Evolutionary conservation across 2,329 filamentous ascomycete species (phyloP), one percentile per base, ranked within the genome.

Genomic region (Diaporthe vaccinii): DNA sequence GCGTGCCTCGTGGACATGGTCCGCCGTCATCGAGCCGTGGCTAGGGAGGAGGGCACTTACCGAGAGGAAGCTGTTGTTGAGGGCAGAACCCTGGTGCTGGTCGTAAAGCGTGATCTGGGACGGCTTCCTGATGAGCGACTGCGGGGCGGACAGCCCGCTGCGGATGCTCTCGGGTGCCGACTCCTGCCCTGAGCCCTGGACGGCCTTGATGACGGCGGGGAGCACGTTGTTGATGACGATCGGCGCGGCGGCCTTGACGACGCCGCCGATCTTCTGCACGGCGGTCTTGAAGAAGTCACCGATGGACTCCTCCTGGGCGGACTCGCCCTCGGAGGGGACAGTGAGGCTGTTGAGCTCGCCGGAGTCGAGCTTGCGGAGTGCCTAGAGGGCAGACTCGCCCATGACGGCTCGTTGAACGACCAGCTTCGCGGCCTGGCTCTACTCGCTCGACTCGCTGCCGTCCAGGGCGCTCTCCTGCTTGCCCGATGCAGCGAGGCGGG

Each of bases 41-140:
- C 55, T 58, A 58, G 55, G 55, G 55, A 58, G 55, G 28, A 58
- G 55, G 8, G 55, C 55, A 58, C 55, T 58, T 58, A 34, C 55
- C 20, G 55, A 20, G 17, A 58, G 55, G 55, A 20, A 58, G 55
- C 55, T 15, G 7, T 34, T 7, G 28, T 36, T 58, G 7, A 1
- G 28, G 28, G 55, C 9, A 28, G n/a, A 51, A 1, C 17, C 46
- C 46, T 51, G 46, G 22, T 51, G 20, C 46, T n/a, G 4, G 46
- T 51, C 17, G 46, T 51, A 53, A 9, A 53, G n/a, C 2, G 1
- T 25, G 49, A 53, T 12, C 0, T n/a, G 9, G 10, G 49, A 25
- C 49, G 10, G n/a, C 49, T 53, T 25, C 49, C 49, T 25, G 3
- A 4, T 14, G n/a, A 51, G 22, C 49, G 49, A 10, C 49, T 12